Evolutionary conservation across 495 filamentous ascomycete species (phyloP).

Genomic region (Amorphotheca resinae): DNA sequence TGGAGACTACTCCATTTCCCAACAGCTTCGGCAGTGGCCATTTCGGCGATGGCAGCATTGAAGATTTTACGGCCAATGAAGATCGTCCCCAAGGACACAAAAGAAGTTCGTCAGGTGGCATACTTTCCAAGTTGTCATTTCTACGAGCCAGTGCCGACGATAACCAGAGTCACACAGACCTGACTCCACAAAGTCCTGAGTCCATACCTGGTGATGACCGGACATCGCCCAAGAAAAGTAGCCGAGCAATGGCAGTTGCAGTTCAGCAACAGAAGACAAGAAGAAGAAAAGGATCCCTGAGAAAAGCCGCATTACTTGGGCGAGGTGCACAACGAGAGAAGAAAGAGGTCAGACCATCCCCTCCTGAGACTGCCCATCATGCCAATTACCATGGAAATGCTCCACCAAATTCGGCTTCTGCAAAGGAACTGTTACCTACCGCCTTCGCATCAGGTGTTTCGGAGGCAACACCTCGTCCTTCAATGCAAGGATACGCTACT

Average conservation of each 20-base stretch:
- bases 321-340: constrained; percentile 50
- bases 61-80: constrained; percentile 1
- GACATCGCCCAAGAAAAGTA: constrained; percentile 28
- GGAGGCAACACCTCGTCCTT: constrained; percentile 34
- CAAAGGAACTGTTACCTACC: constrained; percentile 15
- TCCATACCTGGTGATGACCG: constrained; percentile 16
- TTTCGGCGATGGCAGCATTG: background rate
- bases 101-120: constrained; percentile 52
- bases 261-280: constrained; percentile 58
- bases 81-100: constrained; percentile 34
- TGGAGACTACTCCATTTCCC: background rate
- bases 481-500: constrained; percentile 29
- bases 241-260: constrained; percentile 41
- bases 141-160: constrained; percentile 39
- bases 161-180: constrained; percentile 29
- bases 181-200: constrained; percentile 26
- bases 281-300: constrained; percentile 62
- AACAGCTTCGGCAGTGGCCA: background rate
- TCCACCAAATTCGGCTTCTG: constrained; percentile 12
- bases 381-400: constrained; percentile 13
- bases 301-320: constrained; percentile 69
- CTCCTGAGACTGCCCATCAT: constrained; percentile 27
- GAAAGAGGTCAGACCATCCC: constrained; percentile 32
- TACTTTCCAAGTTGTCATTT: constrained; percentile 49
- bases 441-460: constrained; percentile 35